Percentiles rank a stretch among this genome's conserved stretches.
Conservation (phyloP, 345 rosid genomes). For the Populus davidiana region DNA sequence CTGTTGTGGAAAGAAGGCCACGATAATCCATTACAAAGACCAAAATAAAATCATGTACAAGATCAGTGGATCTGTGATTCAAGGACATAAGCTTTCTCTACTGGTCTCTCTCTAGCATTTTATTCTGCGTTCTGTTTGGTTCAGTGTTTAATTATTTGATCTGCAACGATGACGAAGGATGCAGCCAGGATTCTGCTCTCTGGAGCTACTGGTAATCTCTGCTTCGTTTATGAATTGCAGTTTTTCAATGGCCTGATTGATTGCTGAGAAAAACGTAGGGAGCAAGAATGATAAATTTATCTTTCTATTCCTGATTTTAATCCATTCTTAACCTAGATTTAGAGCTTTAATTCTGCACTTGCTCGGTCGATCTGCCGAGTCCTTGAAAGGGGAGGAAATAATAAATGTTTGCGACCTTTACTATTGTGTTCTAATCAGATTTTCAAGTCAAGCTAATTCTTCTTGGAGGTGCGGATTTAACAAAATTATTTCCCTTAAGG, state of each 20-base stretch:
- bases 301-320: too few species aligned
- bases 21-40: too few species aligned
- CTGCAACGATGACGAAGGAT: background rate
- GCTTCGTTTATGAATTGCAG: background rate
- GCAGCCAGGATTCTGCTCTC: background rate
- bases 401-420: too few species aligned
- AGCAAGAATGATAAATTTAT: background rate
- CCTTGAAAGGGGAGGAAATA: conserved; percentile 86
- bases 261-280: background rate
- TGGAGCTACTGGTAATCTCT: background rate
- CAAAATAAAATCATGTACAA: background rate
- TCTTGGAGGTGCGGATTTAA: too few species aligned
- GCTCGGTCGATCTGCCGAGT: conserved; percentile 97
- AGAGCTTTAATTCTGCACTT: conserved; percentile 69
- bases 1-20: too few species aligned
- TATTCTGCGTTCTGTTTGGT: background rate
- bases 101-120: background rate
- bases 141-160: background rate
- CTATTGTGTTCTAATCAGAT: too few species aligned
- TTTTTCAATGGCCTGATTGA: background rate
- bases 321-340: background rate
- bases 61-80: background rate
- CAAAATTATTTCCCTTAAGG: too few species aligned
- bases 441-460: too few species aligned
- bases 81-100: background rate